These are phyloP conservation scores for Toxicodendron radicans DNA, from an alignment of 345 rosid species.

Conservation along the genomic window DNA sequence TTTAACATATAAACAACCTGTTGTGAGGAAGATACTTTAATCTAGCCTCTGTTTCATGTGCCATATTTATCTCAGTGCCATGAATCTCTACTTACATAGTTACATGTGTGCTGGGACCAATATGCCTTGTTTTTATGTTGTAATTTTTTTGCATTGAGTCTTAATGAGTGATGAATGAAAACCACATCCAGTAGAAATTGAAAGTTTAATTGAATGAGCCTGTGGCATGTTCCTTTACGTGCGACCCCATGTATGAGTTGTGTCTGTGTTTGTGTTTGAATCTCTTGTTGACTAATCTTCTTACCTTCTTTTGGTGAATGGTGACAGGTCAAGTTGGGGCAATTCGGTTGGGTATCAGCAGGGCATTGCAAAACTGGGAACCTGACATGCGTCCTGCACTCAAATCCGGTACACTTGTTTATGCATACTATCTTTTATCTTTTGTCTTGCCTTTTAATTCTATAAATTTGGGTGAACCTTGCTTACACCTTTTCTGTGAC, in stretches of 20 bases:
- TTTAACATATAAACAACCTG: too few relatives aligned
- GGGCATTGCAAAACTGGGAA: constrained; percentile 95
- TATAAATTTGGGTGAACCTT: background rate
- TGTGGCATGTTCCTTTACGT: background rate
- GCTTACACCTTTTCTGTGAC: background rate
- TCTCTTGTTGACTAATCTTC: background rate
- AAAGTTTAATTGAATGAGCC: background rate
- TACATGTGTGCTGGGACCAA: background rate
- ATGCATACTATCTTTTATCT: background rate
- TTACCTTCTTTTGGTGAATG: constrained; percentile 5
- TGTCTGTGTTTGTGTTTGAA: background rate
- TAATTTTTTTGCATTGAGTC: background rate
- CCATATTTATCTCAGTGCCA: background rate
- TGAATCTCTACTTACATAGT: background rate
- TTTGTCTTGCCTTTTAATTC: background rate
- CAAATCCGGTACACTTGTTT: constrained; percentile 51
- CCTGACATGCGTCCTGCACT: constrained; percentile 85
- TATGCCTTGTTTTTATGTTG: background rate
- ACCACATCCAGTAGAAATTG: background rate
- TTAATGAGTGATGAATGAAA: background rate
- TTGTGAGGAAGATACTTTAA: background rate
- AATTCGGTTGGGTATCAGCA: constrained; percentile 79
- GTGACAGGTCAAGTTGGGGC: constrained; percentile 96
- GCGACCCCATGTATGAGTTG: too few relatives aligned
- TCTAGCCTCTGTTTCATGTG: background rate